Evolutionary conservation across 163 green algal genomes (phyloP).

Genomic region (Coccomyxa subellipsoidea): DNA sequence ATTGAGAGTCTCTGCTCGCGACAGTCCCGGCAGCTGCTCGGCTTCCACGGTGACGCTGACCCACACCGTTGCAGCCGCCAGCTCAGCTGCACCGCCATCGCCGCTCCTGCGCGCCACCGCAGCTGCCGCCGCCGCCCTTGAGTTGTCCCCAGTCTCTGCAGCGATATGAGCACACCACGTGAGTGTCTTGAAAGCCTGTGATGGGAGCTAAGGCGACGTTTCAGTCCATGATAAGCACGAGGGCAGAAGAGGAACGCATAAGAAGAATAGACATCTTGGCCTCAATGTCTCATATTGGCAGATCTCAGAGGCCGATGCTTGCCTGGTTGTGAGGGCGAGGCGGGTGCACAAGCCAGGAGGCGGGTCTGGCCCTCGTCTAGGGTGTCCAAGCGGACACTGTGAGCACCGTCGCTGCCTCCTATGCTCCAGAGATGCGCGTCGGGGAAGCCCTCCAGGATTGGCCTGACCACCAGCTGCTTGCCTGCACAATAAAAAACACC

Average conservation of each 20-base stretch:
- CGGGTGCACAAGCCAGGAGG: conserved; percentile 55
- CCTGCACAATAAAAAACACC: conserved; percentile 21
- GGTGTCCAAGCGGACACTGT: conserved; percentile 45
- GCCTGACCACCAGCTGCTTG: conserved; percentile 60
- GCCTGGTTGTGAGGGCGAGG: background rate
- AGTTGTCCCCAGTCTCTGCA: background rate
- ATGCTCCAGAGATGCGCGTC: conserved; percentile 52
- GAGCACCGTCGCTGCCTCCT: conserved; percentile 25
- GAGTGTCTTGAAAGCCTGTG: too few species aligned
- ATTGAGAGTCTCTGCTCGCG: conserved; percentile 16
- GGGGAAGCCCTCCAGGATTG: conserved; percentile 17
- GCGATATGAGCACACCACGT: too few species aligned
- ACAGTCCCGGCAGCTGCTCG: conserved; percentile 25
- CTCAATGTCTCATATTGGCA: too few species aligned
- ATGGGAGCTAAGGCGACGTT: too few species aligned
- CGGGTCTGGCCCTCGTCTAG: conserved; percentile 61
- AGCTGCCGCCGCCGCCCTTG: background rate
- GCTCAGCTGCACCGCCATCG: background rate
- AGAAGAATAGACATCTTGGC: too few species aligned
- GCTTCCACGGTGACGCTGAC: conserved; percentile 44
- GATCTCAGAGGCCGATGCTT: background rate
- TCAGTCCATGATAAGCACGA: too few species aligned
- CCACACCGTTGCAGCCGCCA: conserved; percentile 21
- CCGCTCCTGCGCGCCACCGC: conserved; percentile 1
- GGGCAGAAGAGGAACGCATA: too few species aligned